These are phyloP conservation scores for Chenopodium quinoa DNA, from an alignment of 148 eudicot species.

Conservation along the genomic window DNA sequence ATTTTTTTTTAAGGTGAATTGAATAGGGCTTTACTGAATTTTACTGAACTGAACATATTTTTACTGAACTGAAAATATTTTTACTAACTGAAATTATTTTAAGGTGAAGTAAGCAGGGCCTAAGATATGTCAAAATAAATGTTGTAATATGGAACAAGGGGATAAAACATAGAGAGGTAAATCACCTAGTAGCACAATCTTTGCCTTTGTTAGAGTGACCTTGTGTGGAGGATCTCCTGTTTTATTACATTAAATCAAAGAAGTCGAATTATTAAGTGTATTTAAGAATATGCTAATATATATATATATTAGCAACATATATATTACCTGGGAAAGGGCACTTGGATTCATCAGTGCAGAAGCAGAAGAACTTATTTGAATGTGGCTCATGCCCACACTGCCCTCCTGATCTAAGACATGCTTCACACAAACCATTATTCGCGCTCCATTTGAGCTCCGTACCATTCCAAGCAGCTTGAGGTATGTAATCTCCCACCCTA, in stretches of 20 bases:
- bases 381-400: constrained; percentile 46
- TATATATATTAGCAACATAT: too few species aligned
- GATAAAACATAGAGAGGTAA: too few species aligned
- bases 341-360: constrained; percentile 35
- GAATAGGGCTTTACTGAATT: too few species aligned
- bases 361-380: constrained; percentile 42
- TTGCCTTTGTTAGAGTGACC: constrained; percentile 1
- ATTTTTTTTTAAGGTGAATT: too few species aligned
- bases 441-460: constrained; percentile 50
- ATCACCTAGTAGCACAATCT: constrained; percentile 20
- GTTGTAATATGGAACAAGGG: too few species aligned
- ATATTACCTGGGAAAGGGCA: constrained; percentile 27
- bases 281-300: not conserved
- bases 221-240: constrained; percentile 21
- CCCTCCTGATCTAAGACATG: constrained; percentile 47
- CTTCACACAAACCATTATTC: constrained; percentile 26
- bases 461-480: constrained; percentile 30
- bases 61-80: too few species aligned
- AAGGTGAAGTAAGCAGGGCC: too few species aligned
- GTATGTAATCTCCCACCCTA: not conserved
- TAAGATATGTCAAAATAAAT: not conserved
- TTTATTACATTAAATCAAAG: not conserved
- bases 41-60: too few species aligned
- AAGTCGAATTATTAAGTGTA: not conserved
- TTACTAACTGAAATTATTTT: too few species aligned